Conservation (phyloP, 805 yeast species). For the Ogataea methylovora region DNA sequence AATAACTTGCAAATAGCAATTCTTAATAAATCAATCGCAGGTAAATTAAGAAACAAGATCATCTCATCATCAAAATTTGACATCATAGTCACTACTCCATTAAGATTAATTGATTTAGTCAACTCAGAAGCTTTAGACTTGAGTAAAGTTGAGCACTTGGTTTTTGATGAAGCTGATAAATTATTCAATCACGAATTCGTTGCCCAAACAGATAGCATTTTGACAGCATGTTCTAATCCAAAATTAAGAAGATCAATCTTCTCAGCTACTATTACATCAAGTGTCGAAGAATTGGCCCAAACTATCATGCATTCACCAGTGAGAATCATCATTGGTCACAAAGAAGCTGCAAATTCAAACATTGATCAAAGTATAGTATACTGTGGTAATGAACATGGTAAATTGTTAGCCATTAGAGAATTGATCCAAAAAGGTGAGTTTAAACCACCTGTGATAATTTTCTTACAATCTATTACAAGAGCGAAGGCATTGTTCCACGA, state of each 20-base stretch:
- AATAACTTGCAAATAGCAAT: slow-evolving; percentile 53
- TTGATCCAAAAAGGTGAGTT: slow-evolving; percentile 78
- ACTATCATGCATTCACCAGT: slow-evolving; percentile 81
- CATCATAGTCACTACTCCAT: slow-evolving; percentile 79
- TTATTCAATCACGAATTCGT: slow-evolving; percentile 81
- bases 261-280: slow-evolving; percentile 93
- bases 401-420: slow-evolving; percentile 83
- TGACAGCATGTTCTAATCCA: slow-evolving; percentile 48
- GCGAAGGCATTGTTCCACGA: slow-evolving; percentile 96
- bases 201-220: slow-evolving; percentile 83
- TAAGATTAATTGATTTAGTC: slow-evolving; percentile 75
- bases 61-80: slow-evolving; percentile 62
- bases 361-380: slow-evolving; percentile 79
- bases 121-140: slow-evolving; percentile 55
- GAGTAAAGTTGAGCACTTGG: slow-evolving; percentile 58
- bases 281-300: slow-evolving; percentile 82
- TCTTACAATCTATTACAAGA: slow-evolving; percentile 84
- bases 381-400: slow-evolving; percentile 96
- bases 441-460: slow-evolving; percentile 88
- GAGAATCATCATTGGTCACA: slow-evolving; percentile 84
- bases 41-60: slow-evolving; percentile 55
- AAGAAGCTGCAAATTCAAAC: slow-evolving; percentile 81
- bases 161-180: slow-evolving; percentile 95
- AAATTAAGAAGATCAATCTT: slow-evolving; percentile 68
- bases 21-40: slow-evolving; percentile 64